A percentile compares a stretch with the other conserved stretches of the same genome.
Evolutionary conservation across 2,329 filamentous ascomycete species (phyloP).

Genomic region (Fonsecaea pedrosoi): DNA sequence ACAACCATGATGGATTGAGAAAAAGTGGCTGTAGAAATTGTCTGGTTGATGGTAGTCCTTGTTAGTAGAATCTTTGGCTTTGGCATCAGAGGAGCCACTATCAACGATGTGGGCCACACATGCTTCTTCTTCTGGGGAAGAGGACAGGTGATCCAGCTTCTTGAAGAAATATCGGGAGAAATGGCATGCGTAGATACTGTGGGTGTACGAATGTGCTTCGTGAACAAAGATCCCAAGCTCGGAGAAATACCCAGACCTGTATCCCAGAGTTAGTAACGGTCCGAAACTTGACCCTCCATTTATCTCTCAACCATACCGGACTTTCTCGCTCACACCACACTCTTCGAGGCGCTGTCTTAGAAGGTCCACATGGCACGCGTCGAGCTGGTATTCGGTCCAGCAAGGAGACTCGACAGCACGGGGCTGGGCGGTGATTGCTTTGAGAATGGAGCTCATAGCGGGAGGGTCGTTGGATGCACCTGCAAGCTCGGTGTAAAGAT

Average conservation of each 20-base stretch:
- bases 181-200: not conserved
- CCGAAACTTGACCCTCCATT: not conserved
- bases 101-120: not conserved
- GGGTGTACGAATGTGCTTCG: not conserved
- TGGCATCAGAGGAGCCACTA: not conserved
- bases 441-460: not conserved
- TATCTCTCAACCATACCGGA: not conserved
- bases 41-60: not conserved
- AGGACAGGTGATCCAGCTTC: not conserved
- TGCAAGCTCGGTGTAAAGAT: too few species aligned
- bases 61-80: not conserved
- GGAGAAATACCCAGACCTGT: not conserved
- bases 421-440: not conserved
- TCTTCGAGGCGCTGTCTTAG: not conserved
- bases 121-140: not conserved
- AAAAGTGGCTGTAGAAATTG: not conserved
- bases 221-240: not conserved
- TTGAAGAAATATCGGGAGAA: not conserved
- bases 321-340: not conserved
- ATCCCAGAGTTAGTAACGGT: not conserved
- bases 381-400: not conserved
- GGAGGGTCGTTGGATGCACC: not conserved
- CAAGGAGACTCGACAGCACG: not conserved
- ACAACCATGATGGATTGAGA: not conserved
- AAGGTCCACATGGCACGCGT: not conserved